phyloP scores from a whole-genome alignment of 192 early-diverging fungal species.

The Tieghemiomyces parasiticus region DNA sequence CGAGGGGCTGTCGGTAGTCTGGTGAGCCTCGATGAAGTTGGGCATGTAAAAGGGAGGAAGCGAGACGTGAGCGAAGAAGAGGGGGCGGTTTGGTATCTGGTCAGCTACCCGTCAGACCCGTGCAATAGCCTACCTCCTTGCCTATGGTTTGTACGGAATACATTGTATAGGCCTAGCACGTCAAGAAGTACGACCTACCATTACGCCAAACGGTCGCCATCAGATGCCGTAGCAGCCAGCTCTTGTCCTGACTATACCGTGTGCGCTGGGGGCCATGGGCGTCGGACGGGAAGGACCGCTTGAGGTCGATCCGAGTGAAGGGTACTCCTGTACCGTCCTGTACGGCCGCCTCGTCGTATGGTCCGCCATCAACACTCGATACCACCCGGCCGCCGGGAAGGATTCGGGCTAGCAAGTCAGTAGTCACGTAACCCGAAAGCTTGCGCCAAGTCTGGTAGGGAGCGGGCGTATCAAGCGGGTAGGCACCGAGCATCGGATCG shows the following conservation, averaged over 20 bases:
- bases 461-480: constrained; percentile 49
- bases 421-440: constrained; percentile 52
- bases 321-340: constrained; percentile 12
- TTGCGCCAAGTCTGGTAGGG: constrained; percentile 63
- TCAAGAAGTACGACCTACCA: too few relatives aligned
- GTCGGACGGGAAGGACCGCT: constrained; percentile 61
- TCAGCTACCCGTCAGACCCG: too few relatives aligned
- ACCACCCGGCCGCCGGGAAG: constrained; percentile 31
- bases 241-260: constrained; percentile 78
- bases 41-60: too few relatives aligned
- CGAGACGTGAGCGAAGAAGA: too few relatives aligned
- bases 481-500: constrained; percentile 67
- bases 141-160: too few relatives aligned
- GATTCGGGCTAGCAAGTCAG: constrained; percentile 22
- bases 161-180: too few relatives aligned
- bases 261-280: constrained; percentile 51
- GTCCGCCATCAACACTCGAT: constrained; percentile 26
- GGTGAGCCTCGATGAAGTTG: too few relatives aligned
- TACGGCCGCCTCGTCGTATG: constrained; percentile 47
- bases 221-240: constrained; percentile 53
- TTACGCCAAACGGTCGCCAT: constrained; percentile 27
- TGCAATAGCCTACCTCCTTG: too few relatives aligned
- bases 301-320: constrained; percentile 67
- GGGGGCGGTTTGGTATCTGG: too few relatives aligned
- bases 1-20: constrained; percentile 32